Conservation (phyloP, 1,139 yeast genomes). For the Yamadazyma taylorii region DNA sequence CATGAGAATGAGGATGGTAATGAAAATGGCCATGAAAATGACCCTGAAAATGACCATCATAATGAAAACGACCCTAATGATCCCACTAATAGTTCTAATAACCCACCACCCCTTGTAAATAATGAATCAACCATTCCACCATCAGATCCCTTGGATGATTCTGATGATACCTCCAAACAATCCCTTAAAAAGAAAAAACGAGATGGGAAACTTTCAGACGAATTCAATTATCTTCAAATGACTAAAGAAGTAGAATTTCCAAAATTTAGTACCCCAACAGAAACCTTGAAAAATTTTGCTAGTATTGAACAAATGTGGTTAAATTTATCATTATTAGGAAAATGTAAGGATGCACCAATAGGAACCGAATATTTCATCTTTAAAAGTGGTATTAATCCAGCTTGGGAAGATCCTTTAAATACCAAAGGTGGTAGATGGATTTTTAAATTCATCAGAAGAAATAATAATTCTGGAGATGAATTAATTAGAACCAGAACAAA, state of each 20-base stretch:
- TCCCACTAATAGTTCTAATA: too few species aligned
- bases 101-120: too few species aligned
- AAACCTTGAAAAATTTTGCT: conserved; percentile 38
- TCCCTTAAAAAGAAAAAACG: conserved; percentile 6
- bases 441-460: conserved; percentile 46
- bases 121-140: too few species aligned
- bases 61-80: too few species aligned
- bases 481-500: conserved; percentile 38
- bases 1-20: too few species aligned
- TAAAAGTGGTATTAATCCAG: conserved; percentile 64
- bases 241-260: conserved; percentile 41
- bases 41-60: too few species aligned
- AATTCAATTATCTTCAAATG: conserved; percentile 35
- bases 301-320: conserved; percentile 68
- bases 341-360: conserved; percentile 47
- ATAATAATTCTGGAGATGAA: conserved; percentile 15
- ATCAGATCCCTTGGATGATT: too few species aligned
- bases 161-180: conserved; percentile 12
- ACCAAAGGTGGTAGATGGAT: conserved; percentile 69
- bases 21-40: too few species aligned
- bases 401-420: conserved; percentile 72
- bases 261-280: conserved; percentile 10
- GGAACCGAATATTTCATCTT: conserved; percentile 63
- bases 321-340: conserved; percentile 46
- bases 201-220: conserved; percentile 10